A percentile compares a stretch with the other conserved stretches of the same genome.
These are phyloP conservation scores for Rhynchospora breviuscula DNA, from an alignment of 176 grass and related monocot genomes.

Conservation along the genomic window DNA sequence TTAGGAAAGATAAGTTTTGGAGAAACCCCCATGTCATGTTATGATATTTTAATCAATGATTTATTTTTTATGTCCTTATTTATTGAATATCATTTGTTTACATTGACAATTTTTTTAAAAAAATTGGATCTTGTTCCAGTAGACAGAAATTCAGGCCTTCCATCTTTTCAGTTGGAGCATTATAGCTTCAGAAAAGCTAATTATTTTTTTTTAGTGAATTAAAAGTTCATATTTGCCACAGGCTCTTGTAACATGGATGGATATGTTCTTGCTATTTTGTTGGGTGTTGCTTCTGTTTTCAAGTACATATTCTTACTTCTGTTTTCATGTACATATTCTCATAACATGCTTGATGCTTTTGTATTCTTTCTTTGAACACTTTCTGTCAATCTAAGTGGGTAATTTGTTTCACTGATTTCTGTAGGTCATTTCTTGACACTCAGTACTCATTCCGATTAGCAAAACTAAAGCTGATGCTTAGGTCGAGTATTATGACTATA, in stretches of 20 bases:
- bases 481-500: slow-evolving; percentile 81
- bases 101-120: neutral
- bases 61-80: neutral
- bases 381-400: slow-evolving; percentile 2
- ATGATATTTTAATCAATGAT: neutral
- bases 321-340: slow-evolving; percentile 64
- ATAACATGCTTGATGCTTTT: neutral
- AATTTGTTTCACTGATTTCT: slow-evolving; percentile 19
- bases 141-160: no score
- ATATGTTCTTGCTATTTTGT: slow-evolving; percentile 68
- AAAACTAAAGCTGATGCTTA: slow-evolving; percentile 91
- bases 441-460: slow-evolving; percentile 75
- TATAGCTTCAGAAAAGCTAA: neutral
- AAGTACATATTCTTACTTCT: slow-evolving; percentile 66
- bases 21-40: neutral
- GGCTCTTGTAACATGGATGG: slow-evolving; percentile 57
- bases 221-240: slow-evolving; percentile 26
- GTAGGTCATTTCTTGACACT: slow-evolving; percentile 89
- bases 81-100: neutral
- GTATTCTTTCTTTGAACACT: neutral
- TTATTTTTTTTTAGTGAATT: neutral
- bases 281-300: slow-evolving; percentile 78
- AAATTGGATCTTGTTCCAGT: no score
- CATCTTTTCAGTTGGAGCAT: neutral
- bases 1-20: neutral